phyloP scores from a whole-genome alignment of 2,329 filamentous ascomycete species.

The Fusarium abutilonis region DNA sequence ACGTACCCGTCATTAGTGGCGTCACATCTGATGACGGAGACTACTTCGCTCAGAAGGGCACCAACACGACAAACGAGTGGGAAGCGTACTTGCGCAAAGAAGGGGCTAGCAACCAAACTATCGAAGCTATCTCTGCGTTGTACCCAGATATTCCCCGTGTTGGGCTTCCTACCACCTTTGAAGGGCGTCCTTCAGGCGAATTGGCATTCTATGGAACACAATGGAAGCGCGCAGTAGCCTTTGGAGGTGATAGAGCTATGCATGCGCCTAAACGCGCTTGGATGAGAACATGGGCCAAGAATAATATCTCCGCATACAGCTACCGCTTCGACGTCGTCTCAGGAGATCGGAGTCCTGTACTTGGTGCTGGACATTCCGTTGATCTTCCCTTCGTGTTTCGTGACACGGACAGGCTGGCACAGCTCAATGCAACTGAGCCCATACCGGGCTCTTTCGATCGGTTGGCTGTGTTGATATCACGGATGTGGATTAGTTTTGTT shows the following conservation, averaged over 20 bases:
- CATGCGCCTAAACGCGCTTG: conserved; percentile 25
- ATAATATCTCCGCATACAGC: conserved; percentile 16
- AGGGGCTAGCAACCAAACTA: conserved; percentile 8
- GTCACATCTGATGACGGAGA: conserved; percentile 19
- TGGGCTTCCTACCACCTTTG: conserved; percentile 12
- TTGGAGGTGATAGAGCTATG: conserved; percentile 29
- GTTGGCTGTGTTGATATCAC: conserved; percentile 14
- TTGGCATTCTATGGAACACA: conserved; percentile 19
- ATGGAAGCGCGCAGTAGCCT: conserved; percentile 28
- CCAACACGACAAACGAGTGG: conserved; percentile 29
- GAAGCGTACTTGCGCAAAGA: conserved; percentile 18
- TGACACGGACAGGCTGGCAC: conserved; percentile 4
- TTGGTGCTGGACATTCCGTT: conserved; percentile 23
- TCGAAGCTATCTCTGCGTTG: conserved; percentile 12
- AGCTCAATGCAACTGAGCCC: conserved; percentile 14
- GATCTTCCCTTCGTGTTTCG: conserved; percentile 28
- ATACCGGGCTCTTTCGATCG: conserved; percentile 4
- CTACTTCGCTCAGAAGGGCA: conserved; percentile 19
- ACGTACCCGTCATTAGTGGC: conserved; percentile 16
- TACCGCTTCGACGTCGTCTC: conserved; percentile 31
- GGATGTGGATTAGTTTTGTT: conserved; percentile 32
- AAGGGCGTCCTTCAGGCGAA: conserved; percentile 4
- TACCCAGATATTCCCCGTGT: conserved; percentile 26
- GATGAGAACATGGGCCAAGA: conserved; percentile 17
- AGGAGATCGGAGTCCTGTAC: conserved; percentile 12